Percentiles rank a stretch among this genome's conserved stretches.
Evolutionary conservation across 108 stramenopile genomes (phyloP).

Genomic region (Stephanodiscus triporus): DNA sequence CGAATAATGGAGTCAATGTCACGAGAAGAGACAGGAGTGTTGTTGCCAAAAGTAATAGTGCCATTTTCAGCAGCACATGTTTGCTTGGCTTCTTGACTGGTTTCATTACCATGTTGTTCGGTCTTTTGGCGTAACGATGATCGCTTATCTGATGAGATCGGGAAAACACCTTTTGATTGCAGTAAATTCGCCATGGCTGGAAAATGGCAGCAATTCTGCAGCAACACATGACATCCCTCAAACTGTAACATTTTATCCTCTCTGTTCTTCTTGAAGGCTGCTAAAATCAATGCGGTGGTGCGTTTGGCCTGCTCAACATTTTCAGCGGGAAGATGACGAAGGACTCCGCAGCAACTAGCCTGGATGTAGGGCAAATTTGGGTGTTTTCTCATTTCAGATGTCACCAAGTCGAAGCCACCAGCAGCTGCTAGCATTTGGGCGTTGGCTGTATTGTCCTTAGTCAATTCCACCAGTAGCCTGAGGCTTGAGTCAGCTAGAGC

Average conservation of each 20-base stretch:
- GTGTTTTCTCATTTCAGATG: slow-evolving; percentile 27
- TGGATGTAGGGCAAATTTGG: slow-evolving; percentile 17
- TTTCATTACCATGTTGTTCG: not conserved
- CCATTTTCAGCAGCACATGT: not conserved
- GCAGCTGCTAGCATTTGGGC: slow-evolving; percentile 9
- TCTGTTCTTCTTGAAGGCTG: slow-evolving; percentile 33
- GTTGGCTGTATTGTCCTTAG: slow-evolving; percentile 19
- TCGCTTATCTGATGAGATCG: not conserved
- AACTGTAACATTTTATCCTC: slow-evolving; percentile 31
- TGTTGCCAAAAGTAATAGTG: not conserved
- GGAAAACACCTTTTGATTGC: slow-evolving; percentile 6
- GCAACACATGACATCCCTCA: slow-evolving; percentile 34
- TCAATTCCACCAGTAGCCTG: slow-evolving; percentile 25
- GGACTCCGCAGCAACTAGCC: slow-evolving; percentile 16
- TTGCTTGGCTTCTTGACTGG: not conserved
- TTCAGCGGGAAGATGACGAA: slow-evolving; percentile 26
- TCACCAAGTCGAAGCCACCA: slow-evolving; percentile 33
- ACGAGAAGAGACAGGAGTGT: not conserved
- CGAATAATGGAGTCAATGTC: not conserved
- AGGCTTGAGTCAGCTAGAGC: slow-evolving; percentile 21
- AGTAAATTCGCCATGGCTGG: slow-evolving; percentile 12
- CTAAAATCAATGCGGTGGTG: slow-evolving; percentile 15
- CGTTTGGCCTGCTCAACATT: slow-evolving; percentile 28
- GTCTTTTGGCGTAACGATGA: not conserved
- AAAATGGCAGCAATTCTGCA: slow-evolving; percentile 19